These are phyloP conservation scores for Plasmodium gallinaceum DNA, from an alignment of 169 alveolate species.

Conservation along the genomic window DNA sequence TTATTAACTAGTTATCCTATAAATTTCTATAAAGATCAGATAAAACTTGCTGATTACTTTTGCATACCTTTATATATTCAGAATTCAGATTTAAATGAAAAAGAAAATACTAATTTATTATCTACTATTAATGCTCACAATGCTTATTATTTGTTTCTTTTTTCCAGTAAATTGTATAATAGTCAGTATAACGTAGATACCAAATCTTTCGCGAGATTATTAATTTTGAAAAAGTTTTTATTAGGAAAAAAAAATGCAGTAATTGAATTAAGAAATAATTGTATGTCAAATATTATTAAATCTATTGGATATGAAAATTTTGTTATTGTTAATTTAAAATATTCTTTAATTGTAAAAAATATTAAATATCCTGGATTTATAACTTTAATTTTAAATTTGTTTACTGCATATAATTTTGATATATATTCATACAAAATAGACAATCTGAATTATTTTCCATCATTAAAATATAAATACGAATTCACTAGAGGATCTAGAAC, in stretches of 20 bases:
- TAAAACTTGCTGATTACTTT: conserved; percentile 50
- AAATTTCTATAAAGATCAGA: conserved; percentile 54
- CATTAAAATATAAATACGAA: conserved; percentile 25
- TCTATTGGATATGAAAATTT: conserved; percentile 71
- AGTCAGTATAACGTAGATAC: conserved; percentile 69
- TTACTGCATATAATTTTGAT: conserved; percentile 66
- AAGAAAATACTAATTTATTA: conserved; percentile 56
- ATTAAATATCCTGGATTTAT: conserved; percentile 57
- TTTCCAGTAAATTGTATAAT: conserved; percentile 47
- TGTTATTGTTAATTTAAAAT: conserved; percentile 57
- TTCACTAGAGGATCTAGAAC: conserved; percentile 58
- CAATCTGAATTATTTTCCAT: conserved; percentile 17
- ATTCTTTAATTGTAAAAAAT: conserved; percentile 70
- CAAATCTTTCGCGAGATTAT: conserved; percentile 63
- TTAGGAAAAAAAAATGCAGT: conserved; percentile 70
- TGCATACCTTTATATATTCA: conserved; percentile 60
- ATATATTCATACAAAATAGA: conserved; percentile 4
- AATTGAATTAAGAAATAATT: conserved; percentile 60
- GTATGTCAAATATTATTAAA: conserved; percentile 58
- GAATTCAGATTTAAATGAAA: conserved; percentile 65
- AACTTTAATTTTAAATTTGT: conserved; percentile 45
- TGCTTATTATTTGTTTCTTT: conserved; percentile 58
- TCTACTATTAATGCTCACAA: conserved; percentile 68
- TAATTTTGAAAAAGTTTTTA: conserved; percentile 56
- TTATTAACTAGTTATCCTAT: conserved; percentile 68